Evolutionary conservation across 331 rosid genomes (phyloP).

Genomic region (Cucumis variabilis): DNA sequence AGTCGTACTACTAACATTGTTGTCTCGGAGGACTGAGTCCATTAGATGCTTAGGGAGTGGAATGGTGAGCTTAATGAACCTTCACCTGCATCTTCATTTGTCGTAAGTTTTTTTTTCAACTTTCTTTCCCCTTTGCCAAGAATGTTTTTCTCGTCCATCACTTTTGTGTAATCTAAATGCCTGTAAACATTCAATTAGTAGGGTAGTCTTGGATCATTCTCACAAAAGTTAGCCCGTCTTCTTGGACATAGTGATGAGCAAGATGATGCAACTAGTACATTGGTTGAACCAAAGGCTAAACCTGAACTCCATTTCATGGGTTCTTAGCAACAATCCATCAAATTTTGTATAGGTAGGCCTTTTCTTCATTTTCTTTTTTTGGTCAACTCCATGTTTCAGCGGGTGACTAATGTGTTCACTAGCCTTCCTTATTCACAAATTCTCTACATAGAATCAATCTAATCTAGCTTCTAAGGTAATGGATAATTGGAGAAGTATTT

Average conservation of each 20-base stretch:
- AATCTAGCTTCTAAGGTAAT: background rate
- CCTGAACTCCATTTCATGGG: slow-evolving; percentile 71
- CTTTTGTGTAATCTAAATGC: background rate
- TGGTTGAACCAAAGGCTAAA: slow-evolving; percentile 86
- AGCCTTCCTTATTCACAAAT: background rate
- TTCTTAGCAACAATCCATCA: slow-evolving; percentile 59
- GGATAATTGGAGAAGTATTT: background rate
- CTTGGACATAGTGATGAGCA: slow-evolving; percentile 90
- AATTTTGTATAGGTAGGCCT: slow-evolving; percentile 63
- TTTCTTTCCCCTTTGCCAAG: background rate
- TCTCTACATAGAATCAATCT: background rate
- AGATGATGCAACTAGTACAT: slow-evolving; percentile 95
- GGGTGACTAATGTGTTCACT: background rate
- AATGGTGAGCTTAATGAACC: slow-evolving; percentile 92
- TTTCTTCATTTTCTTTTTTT: background rate
- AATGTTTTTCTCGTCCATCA: background rate
- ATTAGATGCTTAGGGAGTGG: slow-evolving; percentile 99
- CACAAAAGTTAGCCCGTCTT: slow-evolving; percentile 80
- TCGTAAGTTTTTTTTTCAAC: background rate
- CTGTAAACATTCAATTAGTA: slow-evolving; percentile 2
- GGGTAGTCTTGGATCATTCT: too few species aligned
- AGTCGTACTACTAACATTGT: slow-evolving; percentile 71
- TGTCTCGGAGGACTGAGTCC: slow-evolving; percentile 89
- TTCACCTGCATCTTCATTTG: slow-evolving; percentile 87
- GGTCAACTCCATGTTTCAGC: background rate